Percentiles rank a stretch among this genome's conserved stretches.
Conservation (phyloP, 2,329 filamentous ascomycete genomes). For the Fonsecaea monophora region DNA sequence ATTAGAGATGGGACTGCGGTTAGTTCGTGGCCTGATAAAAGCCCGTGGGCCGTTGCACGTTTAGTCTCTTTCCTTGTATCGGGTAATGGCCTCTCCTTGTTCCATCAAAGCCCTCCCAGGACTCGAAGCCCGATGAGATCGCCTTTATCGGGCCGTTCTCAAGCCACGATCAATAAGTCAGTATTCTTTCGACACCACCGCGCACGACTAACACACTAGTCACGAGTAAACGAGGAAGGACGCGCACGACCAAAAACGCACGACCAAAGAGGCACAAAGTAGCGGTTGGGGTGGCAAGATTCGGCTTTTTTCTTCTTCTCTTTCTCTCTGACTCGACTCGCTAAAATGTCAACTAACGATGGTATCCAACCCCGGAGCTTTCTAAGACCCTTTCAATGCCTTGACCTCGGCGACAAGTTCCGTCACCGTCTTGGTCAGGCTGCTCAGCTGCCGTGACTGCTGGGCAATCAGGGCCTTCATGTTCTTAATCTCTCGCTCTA, state of each 20-base stretch:
- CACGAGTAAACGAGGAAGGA: not conserved
- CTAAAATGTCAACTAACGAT: conserved; percentile 20
- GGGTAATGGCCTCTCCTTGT: no score
- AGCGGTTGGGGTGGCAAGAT: conserved; percentile 27
- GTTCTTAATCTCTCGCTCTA: conserved; percentile 40
- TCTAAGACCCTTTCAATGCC: conserved; percentile 33
- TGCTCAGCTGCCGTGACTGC: conserved; percentile 40
- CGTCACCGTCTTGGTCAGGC: conserved; percentile 37
- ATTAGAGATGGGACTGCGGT: no score
- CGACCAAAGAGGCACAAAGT: not conserved
- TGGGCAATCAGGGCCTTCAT: conserved; percentile 41
- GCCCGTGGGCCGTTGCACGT: no score
- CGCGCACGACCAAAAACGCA: not conserved
- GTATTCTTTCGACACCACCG: not conserved
- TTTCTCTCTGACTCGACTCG: not conserved
- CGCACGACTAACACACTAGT: not conserved
- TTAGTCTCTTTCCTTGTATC: no score
- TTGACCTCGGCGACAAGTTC: conserved; percentile 40
- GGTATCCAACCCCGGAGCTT: conserved; percentile 14
- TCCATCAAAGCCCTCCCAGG: no score
- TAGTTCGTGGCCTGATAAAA: no score
- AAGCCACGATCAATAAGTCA: no score
- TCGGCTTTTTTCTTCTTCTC: not conserved
- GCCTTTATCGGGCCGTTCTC: no score
- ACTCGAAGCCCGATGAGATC: no score